phyloP scores from a whole-genome alignment of 352 stramenopile species.

The Pythium grandisporangium region DNA sequence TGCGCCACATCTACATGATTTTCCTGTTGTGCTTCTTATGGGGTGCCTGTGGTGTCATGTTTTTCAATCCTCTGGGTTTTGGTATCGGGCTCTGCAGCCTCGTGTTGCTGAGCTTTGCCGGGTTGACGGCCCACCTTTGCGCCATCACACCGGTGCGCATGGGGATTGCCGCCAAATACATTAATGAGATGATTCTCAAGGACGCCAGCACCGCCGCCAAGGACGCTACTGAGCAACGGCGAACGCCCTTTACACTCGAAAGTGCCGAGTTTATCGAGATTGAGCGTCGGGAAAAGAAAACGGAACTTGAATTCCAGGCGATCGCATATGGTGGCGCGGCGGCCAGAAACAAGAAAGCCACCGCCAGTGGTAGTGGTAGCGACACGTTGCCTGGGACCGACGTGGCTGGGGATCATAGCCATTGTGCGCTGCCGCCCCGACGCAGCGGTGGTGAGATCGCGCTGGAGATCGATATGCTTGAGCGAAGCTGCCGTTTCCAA shows the following conservation, averaged over 20 bases:
- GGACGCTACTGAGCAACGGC: conserved; percentile 44
- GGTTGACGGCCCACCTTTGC: conserved; percentile 69
- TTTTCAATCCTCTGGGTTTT: conserved; percentile 85
- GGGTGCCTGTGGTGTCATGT: conserved; percentile 83
- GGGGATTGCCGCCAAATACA: conserved; percentile 80
- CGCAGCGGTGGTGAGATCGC: conserved; percentile 42
- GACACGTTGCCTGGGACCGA: background rate
- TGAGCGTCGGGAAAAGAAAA: conserved; percentile 57
- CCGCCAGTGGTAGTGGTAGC: conserved; percentile 4
- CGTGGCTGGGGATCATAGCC: too few relatives aligned
- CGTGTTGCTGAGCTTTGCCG: conserved; percentile 66
- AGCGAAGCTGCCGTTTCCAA: conserved; percentile 32
- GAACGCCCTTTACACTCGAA: conserved; percentile 67
- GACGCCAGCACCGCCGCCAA: conserved; percentile 74
- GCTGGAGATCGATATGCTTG: conserved; percentile 56
- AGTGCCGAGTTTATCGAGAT: conserved; percentile 71
- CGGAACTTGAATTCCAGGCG: conserved; percentile 75
- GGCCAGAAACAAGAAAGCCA: conserved; percentile 37
- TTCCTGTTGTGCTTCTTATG: conserved; percentile 75
- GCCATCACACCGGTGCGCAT: conserved; percentile 83
- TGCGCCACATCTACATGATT: conserved; percentile 55
- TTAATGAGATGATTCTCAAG: conserved; percentile 84
- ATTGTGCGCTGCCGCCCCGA: too few relatives aligned
- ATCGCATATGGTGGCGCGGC: conserved; percentile 65
- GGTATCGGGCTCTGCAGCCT: conserved; percentile 84